Percentiles rank a stretch among this genome's conserved stretches.
These are phyloP conservation scores for Aureobasidium sp. DNA, from an alignment of 2,329 filamentous ascomycete species.

Conservation along the genomic window DNA sequence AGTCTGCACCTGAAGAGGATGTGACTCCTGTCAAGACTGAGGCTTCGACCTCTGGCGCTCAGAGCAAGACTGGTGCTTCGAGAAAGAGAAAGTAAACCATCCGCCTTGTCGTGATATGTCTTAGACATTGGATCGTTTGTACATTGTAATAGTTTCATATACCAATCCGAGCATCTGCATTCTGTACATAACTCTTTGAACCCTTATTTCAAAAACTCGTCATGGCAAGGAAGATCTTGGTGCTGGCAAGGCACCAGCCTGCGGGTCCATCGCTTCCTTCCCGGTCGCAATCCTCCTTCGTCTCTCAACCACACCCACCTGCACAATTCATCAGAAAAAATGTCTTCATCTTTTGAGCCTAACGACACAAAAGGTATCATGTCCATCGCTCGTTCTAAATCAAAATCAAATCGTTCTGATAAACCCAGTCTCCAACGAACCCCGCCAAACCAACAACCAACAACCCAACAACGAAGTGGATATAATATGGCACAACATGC, in stretches of 20 bases:
- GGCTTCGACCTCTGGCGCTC: constrained; percentile 2
- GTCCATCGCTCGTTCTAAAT: no score
- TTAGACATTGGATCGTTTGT: not conserved
- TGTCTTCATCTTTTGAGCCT: not conserved
- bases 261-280: no score
- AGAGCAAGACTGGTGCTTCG: constrained; percentile 12
- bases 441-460: no score
- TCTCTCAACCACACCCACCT: no score
- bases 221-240: no score
- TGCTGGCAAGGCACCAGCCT: no score
- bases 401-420: no score
- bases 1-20: constrained; percentile 22
- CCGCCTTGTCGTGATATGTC: not conserved
- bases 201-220: no score
- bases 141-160: not conserved
- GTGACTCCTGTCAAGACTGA: constrained; percentile 8
- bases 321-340: not conserved
- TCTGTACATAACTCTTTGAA: no score
- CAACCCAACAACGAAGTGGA: not conserved
- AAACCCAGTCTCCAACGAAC: not conserved
- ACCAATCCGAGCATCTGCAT: not conserved
- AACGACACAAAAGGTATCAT: not conserved
- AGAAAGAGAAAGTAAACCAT: constrained; percentile 19
- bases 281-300: no score
- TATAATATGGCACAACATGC: constrained; percentile 1